Base-by-base conservation (phyloP, 2,329 filamentous ascomycete species). In the Beauveria scarabaeidicola region DNA sequence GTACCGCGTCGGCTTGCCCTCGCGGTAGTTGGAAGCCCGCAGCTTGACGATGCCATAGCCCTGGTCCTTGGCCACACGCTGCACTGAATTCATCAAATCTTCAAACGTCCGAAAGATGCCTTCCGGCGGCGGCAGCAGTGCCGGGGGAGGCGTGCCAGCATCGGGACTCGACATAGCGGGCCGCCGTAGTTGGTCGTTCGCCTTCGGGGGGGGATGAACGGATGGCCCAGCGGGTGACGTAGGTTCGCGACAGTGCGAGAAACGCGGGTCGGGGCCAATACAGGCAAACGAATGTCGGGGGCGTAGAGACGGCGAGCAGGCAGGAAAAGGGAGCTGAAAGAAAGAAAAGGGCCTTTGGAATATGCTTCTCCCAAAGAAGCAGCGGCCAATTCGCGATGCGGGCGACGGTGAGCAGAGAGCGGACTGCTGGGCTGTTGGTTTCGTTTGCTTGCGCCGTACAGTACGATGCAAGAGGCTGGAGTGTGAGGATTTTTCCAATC, bases 31-130 rank as follows among this genome's bases (percentile, higher is more conserved):
- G 66, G 81, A 84, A 5, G 82, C 81, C 40, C 82, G 79, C 11
- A 85, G 74, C 73, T 85, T 85, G 64, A 85, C 82, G 15, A 85
- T 81, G 43, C 81, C 81, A 63, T 84, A 85, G 52, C 82, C 82
- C 64, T 85, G 81, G 55, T 85, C 82, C 67, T 85, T 85, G 7
- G 82, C 81, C 5, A 81, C 77, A 46, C 80, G 79, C 69, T 85
- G 82, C 9, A 85, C 81, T 21, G 81, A 78, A 4, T 74, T 74
- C 66, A 85, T 75, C 46, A 85, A 75, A 62, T 85, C 82, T 32
- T 85, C 82, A 63, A 85, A 85, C 55, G 76, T 78, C 51, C 78
- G 74, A 63, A 81, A 85, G 68, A 85, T 84, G 63, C 81, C 81
- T 68, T 85, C 82, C 54, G 81, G 81, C 53, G 82, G 82, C 44